Base-by-base conservation (phyloP, 2,329 filamentous ascomycete species). In the Cordyceps javanica region DNA sequence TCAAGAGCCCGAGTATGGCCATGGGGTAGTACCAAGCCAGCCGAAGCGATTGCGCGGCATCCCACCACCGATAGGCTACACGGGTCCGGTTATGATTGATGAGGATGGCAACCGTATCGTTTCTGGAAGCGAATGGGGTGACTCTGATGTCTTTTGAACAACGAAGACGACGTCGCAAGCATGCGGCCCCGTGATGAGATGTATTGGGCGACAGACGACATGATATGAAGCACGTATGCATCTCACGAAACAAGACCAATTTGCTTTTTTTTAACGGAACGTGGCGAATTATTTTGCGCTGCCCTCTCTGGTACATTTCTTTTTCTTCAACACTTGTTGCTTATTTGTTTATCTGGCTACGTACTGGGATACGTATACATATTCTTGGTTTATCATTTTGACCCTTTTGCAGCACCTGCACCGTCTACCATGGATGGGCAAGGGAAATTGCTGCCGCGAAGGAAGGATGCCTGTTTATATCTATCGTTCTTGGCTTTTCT, bases 61-160 rank as follows among this genome's bases (percentile, higher is more conserved):
- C 13, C 80, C 80, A 8, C 75, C 81, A n/a, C 67, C 74, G 10
- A 65, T 71, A 45, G 70, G 72, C 38, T 78, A 81, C 67, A 72
- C 71, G 38, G 76, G 75, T 10, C 75, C 77, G 61, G 74, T 73
- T 39, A 76, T 78, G 71, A 70, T 81, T 59, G 83, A 85, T 59
- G 70, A 73, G n/a, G 78, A 85, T 36, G 83, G 82, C n/a, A 81
- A 82, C 68, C 77, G 83, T 34, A 82, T 85, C 60, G 72, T 81
- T n/a, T 85, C 81, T 32, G 82, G 81, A 13, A 85, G 82, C 69
- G 84, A 87, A 66, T 87, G 84, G 84, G 85, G 82, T 2, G 84
- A 87, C 61, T 83, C 86, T 67, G 83, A 86, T 68, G 79, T 75
- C 36, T 85, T 77, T 65, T 84, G 66, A 73, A 59, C 50, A 52